A percentile compares a stretch with the other conserved stretches of the same genome.
Evolutionary conservation across 2,329 filamentous ascomycete species (phyloP).

Genomic region (Exophiala aquamarina): DNA sequence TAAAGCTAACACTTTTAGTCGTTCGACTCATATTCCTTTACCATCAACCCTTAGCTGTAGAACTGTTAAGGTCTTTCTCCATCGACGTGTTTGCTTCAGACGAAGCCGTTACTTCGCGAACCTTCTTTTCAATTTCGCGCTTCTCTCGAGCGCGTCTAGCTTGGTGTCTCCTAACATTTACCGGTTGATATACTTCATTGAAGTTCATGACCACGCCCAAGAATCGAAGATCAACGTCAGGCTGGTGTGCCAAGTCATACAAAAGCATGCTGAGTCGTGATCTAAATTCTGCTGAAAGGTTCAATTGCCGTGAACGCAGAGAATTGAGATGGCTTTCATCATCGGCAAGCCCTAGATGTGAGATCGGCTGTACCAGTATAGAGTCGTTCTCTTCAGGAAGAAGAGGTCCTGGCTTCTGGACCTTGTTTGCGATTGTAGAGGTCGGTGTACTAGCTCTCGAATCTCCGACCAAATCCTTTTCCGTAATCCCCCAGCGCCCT

Average conservation of each 20-base stretch:
- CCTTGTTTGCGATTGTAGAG: constrained; percentile 6
- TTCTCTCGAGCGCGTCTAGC: constrained; percentile 29
- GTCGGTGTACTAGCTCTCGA: constrained; percentile 29
- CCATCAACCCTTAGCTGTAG: constrained; percentile 4
- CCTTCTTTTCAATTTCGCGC: constrained; percentile 20
- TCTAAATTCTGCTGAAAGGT: constrained; percentile 74
- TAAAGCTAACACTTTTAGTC: background rate
- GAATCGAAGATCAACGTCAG: constrained; percentile 93
- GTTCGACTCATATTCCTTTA: background rate
- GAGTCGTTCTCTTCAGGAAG: constrained; percentile 23
- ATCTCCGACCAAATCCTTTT: constrained; percentile 47
- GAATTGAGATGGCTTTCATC: constrained; percentile 69
- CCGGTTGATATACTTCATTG: constrained; percentile 90
- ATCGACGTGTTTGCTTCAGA: constrained; percentile 18
- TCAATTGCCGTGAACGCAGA: constrained; percentile 69
- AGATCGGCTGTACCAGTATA: constrained; percentile 9
- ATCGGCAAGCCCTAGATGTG: constrained; percentile 25
- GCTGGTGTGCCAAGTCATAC: constrained; percentile 88
- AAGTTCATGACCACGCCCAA: constrained; percentile 98
- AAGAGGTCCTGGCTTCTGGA: constrained; percentile 8
- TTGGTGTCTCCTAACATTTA: constrained; percentile 59
- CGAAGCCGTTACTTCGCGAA: constrained; percentile 16
- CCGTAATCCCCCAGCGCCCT: constrained; percentile 63
- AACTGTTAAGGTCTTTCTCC: constrained; percentile 22
- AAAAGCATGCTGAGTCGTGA: constrained; percentile 76